These are phyloP conservation scores for Globisporangium polare DNA, from an alignment of 352 stramenopile species.

Conservation along the genomic window DNA sequence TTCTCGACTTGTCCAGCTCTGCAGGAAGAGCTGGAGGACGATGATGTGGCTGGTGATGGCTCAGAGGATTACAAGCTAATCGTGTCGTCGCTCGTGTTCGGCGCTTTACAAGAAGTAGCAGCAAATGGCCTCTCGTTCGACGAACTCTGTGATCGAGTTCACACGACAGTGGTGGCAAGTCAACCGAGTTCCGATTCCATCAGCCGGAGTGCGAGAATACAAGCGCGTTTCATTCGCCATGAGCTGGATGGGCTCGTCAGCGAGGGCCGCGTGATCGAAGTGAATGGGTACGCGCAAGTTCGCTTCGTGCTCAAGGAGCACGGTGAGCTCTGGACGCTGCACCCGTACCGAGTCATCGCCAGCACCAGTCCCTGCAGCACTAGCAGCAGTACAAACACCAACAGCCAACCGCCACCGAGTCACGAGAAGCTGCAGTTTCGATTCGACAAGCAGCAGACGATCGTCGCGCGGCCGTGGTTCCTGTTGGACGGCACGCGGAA, in stretches of 20 bases:
- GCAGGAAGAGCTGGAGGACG: background rate
- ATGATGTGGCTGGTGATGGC: background rate
- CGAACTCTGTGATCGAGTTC: background rate
- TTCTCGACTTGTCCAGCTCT: slow-evolving; percentile 29
- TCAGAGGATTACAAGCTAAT: background rate
- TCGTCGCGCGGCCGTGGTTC: slow-evolving; percentile 69
- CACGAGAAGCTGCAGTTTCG: slow-evolving; percentile 64
- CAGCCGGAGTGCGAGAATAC: background rate
- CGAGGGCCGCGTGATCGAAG: slow-evolving; percentile 42
- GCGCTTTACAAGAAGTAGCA: background rate
- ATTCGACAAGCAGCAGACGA: slow-evolving; percentile 55
- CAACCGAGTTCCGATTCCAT: background rate
- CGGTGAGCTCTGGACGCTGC: slow-evolving; percentile 53
- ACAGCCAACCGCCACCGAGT: slow-evolving; percentile 20
- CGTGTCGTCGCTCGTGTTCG: background rate
- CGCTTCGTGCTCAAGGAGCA: slow-evolving; percentile 50
- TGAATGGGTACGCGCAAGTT: slow-evolving; percentile 53
- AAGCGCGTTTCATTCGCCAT: slow-evolving; percentile 20
- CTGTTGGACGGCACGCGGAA: slow-evolving; percentile 72
- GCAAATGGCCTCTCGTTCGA: slow-evolving; percentile 14
- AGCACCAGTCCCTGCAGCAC: slow-evolving; percentile 5
- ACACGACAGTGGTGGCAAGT: background rate
- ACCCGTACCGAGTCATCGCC: slow-evolving; percentile 43
- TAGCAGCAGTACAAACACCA: background rate
- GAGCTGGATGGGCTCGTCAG: slow-evolving; percentile 34